Evolutionary conservation across 1,139 yeast species (phyloP), one percentile per base, ranked within the genome.

Genomic region (Meyerozyma sp.): DNA sequence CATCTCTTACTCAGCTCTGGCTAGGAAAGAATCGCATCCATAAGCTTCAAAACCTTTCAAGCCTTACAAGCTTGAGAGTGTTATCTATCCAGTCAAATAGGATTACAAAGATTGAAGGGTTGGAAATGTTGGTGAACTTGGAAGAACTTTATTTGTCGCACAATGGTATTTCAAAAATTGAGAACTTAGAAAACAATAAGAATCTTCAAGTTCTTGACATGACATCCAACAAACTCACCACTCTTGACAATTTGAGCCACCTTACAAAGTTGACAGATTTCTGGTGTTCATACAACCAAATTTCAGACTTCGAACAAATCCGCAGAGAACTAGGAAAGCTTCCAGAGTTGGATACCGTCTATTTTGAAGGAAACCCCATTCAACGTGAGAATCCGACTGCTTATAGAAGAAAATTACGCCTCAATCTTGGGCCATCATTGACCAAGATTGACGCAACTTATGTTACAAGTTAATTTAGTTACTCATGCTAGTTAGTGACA

Each of bases 301-400:
- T 94, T 26, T 75, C 79, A 28, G 70, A 78, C 38, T 91, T 88
- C 61, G 81, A 81, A 39, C 84, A 89, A 45, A 67, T 94, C 39
- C 82, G 80, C 39, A 63, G 73, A 35, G 82, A 88, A 58, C 72
- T 93, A 46, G 81, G 83, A 13, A 69, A 68, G 36, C 68, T 89
- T 44, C 77, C 81, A 1, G 73, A 76, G 6, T 70, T 94, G 44
- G 95, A 90, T 46, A 89, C 96, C 0, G 96, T 94, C 6, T 94
- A 94, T 59, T 81, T 94, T 52, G 98, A 94, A 65, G 93, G 94
- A n/a, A 93, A 91, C 55, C 98, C 98, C 1, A 62, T 94, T 13
- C 97, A 93, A 57, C 57, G 69, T 27, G 65, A 77, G 25, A 85
- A 85, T 52, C 81, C 82, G 20, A 82, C 95, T 3, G 83, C 93